These are phyloP conservation scores for Boletus rex-veris DNA, from an alignment of 768 basidiomycete genomes.

Conservation along the genomic window DNA sequence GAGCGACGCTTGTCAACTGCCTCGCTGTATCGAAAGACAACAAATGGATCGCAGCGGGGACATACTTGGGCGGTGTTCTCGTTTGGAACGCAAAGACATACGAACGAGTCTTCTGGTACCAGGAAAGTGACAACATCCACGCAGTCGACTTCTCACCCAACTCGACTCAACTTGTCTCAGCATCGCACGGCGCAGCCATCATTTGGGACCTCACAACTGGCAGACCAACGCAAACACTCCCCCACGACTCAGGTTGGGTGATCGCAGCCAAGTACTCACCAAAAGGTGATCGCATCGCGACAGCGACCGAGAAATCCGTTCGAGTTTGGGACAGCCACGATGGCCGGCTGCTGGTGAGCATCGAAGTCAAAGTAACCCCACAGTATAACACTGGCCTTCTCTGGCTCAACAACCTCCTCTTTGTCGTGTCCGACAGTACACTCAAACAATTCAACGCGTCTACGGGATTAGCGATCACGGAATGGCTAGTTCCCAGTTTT, in stretches of 20 bases:
- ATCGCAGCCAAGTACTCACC: background rate
- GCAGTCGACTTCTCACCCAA: conserved; percentile 6
- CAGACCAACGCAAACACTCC: background rate
- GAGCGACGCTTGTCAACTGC: background rate
- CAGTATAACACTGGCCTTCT: background rate
- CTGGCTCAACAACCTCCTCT: conserved; percentile 1
- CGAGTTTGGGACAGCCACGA: background rate
- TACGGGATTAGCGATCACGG: background rate
- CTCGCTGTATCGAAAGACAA: conserved; percentile 1
- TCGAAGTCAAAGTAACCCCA: background rate
- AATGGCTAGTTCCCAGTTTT: background rate
- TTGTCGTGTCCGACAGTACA: background rate
- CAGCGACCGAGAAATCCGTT: background rate
- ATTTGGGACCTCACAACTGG: background rate
- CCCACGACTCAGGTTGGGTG: background rate
- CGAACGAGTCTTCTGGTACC: background rate
- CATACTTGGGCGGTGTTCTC: background rate
- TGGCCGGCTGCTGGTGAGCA: background rate
- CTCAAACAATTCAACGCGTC: background rate
- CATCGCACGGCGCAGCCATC: background rate
- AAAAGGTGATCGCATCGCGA: background rate
- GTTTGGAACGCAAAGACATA: background rate
- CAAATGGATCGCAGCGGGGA: conserved; percentile 3
- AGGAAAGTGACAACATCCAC: background rate
- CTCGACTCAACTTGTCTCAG: background rate